These are phyloP conservation scores for Phytophthora citricola DNA, from an alignment of 352 stramenopile genomes.

Conservation along the genomic window DNA sequence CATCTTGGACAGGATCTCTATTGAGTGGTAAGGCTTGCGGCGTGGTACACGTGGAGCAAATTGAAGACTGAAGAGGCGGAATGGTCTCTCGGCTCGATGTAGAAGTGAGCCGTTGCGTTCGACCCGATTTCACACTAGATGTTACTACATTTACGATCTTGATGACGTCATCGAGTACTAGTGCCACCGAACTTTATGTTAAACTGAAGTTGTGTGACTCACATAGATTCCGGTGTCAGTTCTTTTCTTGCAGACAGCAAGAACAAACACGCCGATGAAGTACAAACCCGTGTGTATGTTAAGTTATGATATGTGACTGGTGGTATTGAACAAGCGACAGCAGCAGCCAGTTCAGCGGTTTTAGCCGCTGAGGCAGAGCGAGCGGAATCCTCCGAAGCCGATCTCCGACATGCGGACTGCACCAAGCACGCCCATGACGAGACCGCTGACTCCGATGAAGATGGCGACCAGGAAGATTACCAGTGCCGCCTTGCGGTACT, in stretches of 20 bases:
- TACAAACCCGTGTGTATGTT: slow-evolving; percentile 18
- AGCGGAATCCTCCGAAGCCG: slow-evolving; percentile 79
- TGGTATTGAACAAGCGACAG: slow-evolving; percentile 10
- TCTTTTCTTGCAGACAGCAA: background rate
- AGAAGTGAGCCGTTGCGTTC: background rate
- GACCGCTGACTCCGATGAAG: slow-evolving; percentile 74
- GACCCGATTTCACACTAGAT: too few relatives aligned
- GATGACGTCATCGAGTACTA: slow-evolving; percentile 23
- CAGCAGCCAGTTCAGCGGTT: background rate
- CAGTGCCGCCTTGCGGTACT: slow-evolving; percentile 86
- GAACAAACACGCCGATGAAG: background rate
- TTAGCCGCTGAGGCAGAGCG: slow-evolving; percentile 53
- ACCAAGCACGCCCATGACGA: slow-evolving; percentile 79
- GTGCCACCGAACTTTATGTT: slow-evolving; percentile 12
- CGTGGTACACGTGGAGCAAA: slow-evolving; percentile 20
- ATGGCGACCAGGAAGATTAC: slow-evolving; percentile 80
- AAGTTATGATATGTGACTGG: slow-evolving; percentile 30
- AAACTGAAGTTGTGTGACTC: slow-evolving; percentile 10
- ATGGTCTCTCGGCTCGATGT: background rate
- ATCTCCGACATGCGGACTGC: slow-evolving; percentile 58
- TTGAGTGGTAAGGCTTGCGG: slow-evolving; percentile 5
- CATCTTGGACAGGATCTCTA: slow-evolving; percentile 28
- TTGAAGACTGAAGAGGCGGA: slow-evolving; percentile 33
- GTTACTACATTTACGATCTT: background rate
- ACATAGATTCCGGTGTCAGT: background rate